Conservation (phyloP, 2,329 filamentous ascomycete genomes). For the Fusarium sp. region DNA sequence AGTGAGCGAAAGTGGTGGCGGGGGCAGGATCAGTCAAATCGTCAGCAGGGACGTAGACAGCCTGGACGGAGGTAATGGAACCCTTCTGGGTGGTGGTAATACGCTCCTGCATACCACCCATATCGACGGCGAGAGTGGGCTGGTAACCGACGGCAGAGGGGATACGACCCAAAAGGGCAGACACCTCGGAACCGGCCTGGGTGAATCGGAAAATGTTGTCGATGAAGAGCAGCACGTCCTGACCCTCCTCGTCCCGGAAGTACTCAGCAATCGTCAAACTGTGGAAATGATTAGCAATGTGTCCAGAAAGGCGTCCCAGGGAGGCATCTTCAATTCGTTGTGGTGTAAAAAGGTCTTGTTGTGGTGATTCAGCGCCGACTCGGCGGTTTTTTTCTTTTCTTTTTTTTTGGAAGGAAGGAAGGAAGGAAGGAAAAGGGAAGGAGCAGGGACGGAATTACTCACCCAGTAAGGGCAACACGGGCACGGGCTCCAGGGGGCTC, state of each 20-base stretch:
- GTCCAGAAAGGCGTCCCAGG: too few species aligned
- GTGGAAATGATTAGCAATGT: too few species aligned
- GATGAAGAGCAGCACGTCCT: constrained; percentile 99
- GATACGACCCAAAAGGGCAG: constrained; percentile 98
- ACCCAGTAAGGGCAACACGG: constrained; percentile 96
- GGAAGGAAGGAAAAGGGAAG: too few species aligned
- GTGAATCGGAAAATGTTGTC: constrained; percentile 99
- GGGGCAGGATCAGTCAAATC: constrained; percentile 99
- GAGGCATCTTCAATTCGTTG: too few species aligned
- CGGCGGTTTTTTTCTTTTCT: too few species aligned
- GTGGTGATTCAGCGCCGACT: too few species aligned
- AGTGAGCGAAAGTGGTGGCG: constrained; percentile 99
- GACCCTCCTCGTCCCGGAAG: constrained; percentile 81
- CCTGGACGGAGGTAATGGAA: constrained; percentile 99
- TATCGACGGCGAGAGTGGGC: constrained; percentile 97
- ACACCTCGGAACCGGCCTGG: constrained; percentile 99
- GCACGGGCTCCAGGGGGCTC: constrained; percentile 99
- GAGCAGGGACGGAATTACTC: constrained; percentile 55
- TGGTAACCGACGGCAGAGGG: constrained; percentile 99
- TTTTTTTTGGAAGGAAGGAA: too few species aligned
- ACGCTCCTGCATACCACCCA: constrained; percentile 99
- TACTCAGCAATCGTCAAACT: constrained; percentile 74
- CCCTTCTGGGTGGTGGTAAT: constrained; percentile 99
- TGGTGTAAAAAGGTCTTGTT: too few species aligned
- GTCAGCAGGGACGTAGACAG: constrained; percentile 99